phyloP scores from a whole-genome alignment of 805 yeast genomes.

The Metschnikowia matae region DNA sequence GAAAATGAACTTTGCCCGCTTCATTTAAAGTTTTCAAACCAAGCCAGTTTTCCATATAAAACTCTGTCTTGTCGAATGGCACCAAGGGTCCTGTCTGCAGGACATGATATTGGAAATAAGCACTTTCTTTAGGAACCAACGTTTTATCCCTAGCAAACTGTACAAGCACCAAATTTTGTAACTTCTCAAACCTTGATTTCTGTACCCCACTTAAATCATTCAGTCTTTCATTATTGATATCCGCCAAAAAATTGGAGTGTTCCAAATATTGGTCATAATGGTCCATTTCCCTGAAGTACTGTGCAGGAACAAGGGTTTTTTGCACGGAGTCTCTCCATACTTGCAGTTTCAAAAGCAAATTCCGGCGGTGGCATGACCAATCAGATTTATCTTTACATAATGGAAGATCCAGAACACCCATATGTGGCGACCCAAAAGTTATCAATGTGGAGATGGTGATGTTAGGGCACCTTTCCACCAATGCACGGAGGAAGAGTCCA shows the following conservation, averaged over 20 bases:
- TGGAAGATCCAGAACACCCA: conserved; percentile 70
- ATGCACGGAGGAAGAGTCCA: conserved; percentile 70
- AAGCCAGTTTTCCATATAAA: conserved; percentile 52
- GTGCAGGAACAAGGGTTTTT: conserved; percentile 60
- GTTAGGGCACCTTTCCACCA: conserved; percentile 53
- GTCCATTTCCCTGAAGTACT: conserved; percentile 63
- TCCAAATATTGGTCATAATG: conserved; percentile 52
- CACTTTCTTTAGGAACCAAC: conserved; percentile 66
- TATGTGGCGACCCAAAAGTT: conserved; percentile 80
- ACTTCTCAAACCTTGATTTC: conserved; percentile 35
- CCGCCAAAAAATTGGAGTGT: conserved; percentile 57
- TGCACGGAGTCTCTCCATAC: conserved; percentile 60
- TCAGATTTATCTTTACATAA: conserved; percentile 46
- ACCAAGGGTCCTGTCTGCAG: conserved; percentile 36
- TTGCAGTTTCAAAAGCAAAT: conserved; percentile 51
- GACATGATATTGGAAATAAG: conserved; percentile 60
- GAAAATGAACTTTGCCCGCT: conserved; percentile 43
- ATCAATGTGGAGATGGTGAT: conserved; percentile 46
- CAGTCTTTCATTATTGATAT: conserved; percentile 57
- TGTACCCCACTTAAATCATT: conserved; percentile 36
- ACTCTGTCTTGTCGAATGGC: conserved; percentile 44
- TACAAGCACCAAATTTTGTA: conserved; percentile 56
- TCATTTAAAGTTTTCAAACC: conserved; percentile 53
- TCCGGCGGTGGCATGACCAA: conserved; percentile 57
- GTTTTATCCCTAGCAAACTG: conserved; percentile 61